Evolutionary conservation across 768 basidiomycete species (phyloP), one percentile per base, ranked within the genome.

Genomic region (Xerocomellus dryophilus): DNA sequence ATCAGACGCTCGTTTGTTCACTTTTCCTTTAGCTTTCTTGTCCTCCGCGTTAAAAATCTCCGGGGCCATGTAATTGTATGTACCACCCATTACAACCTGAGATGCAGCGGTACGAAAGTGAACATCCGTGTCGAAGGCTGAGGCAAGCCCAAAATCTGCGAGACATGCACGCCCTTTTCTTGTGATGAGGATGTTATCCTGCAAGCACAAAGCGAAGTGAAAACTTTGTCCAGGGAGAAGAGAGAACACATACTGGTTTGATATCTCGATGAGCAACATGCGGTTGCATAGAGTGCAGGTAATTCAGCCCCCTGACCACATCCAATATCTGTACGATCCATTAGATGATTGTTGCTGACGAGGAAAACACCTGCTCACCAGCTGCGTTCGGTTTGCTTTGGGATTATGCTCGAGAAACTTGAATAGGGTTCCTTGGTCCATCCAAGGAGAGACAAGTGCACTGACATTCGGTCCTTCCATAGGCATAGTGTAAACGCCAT

Each of bases 111-210:
- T 57, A n/a, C 34, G 54, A 8, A 61, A 47, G 12, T 43, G 43
- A 14, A 59, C 52, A 39, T 59, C 51, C 2, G 44, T 43, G 47
- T 65, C 64, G 21, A 65, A 66, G 21, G 52, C 38, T 0, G 59
- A 64, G 9, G 15, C 54, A 21, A 81, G 65, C 15, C 80, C 80
- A 48, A 81, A 81, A 59, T 81, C 80, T 25, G 79, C 74, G 5
- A 81, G 67, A 50, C 78, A 79, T 11, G 80, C 81, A 23, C 67
- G 65, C 14, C 71, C 71, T 12, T 67, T 56, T 5, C 59, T 65
- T 6, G 75, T 75, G 17, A 81, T 70, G 20, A 81, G 71, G 43
- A 82, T 76, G 51, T 81, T 81, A 14, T 71, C 73, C 79, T 79
- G 51, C 2, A 20, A 29, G 35, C 10, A 62, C 63, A 18, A 62